phyloP scores from a whole-genome alignment of 202 grass and related monocot genomes.

The Cymbopogon flexuosus region DNA sequence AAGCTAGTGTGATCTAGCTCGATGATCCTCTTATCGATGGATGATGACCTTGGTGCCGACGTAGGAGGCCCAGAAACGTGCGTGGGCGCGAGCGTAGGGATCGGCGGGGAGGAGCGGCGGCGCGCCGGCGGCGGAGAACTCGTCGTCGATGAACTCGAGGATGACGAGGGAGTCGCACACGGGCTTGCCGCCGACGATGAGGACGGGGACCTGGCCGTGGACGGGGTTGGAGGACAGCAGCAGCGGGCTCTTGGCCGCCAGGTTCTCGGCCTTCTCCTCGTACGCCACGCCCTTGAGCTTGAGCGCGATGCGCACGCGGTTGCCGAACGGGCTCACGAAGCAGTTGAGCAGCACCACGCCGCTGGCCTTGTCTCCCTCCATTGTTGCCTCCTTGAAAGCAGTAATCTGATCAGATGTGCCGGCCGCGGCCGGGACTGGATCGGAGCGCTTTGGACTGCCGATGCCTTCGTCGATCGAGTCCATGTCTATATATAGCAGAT shows the following conservation, averaged over 20 bases:
- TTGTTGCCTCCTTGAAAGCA: constrained; percentile 16
- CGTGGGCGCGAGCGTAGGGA: constrained; percentile 28
- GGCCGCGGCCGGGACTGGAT: not conserved
- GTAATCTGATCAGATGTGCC: not conserved
- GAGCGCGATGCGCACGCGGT: constrained; percentile 55
- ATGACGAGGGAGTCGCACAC: constrained; percentile 46
- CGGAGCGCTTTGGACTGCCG: not conserved
- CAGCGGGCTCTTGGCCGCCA: constrained; percentile 49
- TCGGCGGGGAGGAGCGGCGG: constrained; percentile 45
- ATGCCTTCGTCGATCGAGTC: not conserved
- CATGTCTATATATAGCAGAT: not conserved
- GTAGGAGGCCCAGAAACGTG: constrained; percentile 52
- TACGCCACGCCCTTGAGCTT: constrained; percentile 56
- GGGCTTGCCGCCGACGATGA: constrained; percentile 33
- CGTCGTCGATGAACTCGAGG: constrained; percentile 58
- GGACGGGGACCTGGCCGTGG: constrained; percentile 33
- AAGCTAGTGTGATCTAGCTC: not conserved
- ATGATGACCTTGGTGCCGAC: constrained; percentile 48
- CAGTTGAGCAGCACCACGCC: constrained; percentile 44
- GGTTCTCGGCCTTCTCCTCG: constrained; percentile 55
- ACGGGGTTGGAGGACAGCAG: constrained; percentile 69
- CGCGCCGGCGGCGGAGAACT: constrained; percentile 22
- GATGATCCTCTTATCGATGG: too few relatives aligned
- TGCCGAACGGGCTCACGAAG: constrained; percentile 59
- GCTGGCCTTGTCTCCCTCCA: constrained; percentile 22